phyloP scores from a whole-genome alignment of 768 basidiomycete species.

The Dacryopinax primogenitus region DNA sequence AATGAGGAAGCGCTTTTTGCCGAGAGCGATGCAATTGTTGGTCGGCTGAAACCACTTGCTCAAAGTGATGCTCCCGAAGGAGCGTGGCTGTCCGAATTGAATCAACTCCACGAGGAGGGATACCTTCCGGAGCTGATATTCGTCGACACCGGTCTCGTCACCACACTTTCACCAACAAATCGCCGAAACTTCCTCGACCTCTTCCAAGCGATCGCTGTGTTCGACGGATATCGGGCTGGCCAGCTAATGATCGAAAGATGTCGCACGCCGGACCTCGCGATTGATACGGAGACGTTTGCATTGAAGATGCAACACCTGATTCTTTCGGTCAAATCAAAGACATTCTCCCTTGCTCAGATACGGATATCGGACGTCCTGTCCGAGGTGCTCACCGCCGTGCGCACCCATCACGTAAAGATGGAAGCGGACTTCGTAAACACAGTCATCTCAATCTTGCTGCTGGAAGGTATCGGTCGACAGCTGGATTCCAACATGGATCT shows the following conservation, averaged over 20 bases:
- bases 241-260: slow-evolving; percentile 95
- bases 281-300: slow-evolving; percentile 90
- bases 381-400: slow-evolving; percentile 74
- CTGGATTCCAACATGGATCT: slow-evolving; percentile 84
- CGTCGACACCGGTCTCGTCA: slow-evolving; percentile 91
- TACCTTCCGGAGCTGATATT: slow-evolving; percentile 92
- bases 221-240: slow-evolving; percentile 91
- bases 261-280: slow-evolving; percentile 73
- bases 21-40: slow-evolving; percentile 42
- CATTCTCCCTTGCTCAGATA: slow-evolving; percentile 93
- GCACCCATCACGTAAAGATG: slow-evolving; percentile 93
- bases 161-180: slow-evolving; percentile 68
- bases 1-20: slow-evolving; percentile 19
- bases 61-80: slow-evolving; percentile 26
- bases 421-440: slow-evolving; percentile 99
- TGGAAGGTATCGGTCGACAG: slow-evolving; percentile 93
- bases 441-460: slow-evolving; percentile 78
- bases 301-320: slow-evolving; percentile 96
- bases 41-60: slow-evolving; percentile 49
- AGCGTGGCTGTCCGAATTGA: slow-evolving; percentile 61
- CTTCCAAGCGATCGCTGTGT: slow-evolving; percentile 89
- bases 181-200: slow-evolving; percentile 91
- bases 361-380: slow-evolving; percentile 87
- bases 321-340: slow-evolving; percentile 84
- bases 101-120: slow-evolving; percentile 47